These are phyloP conservation scores for Powellomyces hirtus DNA, from an alignment of 192 early-diverging fungal species.

Conservation along the genomic window DNA sequence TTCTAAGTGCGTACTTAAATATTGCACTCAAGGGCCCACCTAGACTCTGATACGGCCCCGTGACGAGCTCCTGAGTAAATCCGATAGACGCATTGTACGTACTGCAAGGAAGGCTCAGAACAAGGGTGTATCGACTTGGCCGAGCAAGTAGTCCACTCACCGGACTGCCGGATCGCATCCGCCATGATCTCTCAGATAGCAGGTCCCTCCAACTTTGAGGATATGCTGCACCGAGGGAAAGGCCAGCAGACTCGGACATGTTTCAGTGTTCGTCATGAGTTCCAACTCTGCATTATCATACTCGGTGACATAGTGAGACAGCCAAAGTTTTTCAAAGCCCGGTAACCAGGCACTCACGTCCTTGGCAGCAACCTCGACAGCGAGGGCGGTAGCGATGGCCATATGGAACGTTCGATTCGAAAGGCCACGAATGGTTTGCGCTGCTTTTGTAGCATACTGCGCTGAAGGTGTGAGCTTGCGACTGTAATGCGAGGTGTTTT, in stretches of 20 bases:
- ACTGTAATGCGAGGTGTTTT: too few species aligned
- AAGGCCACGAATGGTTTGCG: slow-evolving; percentile 7
- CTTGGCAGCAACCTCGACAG: slow-evolving; percentile 13
- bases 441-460: slow-evolving; percentile 3
- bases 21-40: too few species aligned
- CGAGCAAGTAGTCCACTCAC: not conserved
- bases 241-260: not conserved
- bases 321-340: not conserved
- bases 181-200: not conserved
- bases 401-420: not conserved
- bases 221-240: not conserved
- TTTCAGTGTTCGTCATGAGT: not conserved
- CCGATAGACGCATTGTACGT: slow-evolving; percentile 9
- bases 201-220: not conserved
- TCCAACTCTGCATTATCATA: not conserved
- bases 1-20: not conserved
- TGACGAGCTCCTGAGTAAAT: not conserved
- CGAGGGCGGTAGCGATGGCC: not conserved
- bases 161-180: slow-evolving; percentile 1
- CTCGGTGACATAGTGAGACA: not conserved
- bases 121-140: not conserved
- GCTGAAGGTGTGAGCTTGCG: too few species aligned
- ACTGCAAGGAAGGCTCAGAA: not conserved
- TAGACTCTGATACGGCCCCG: not conserved
- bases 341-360: slow-evolving; percentile 11